These are phyloP conservation scores for Claviceps maximensis DNA, from an alignment of 2,329 filamentous ascomycete genomes.

Conservation along the genomic window DNA sequence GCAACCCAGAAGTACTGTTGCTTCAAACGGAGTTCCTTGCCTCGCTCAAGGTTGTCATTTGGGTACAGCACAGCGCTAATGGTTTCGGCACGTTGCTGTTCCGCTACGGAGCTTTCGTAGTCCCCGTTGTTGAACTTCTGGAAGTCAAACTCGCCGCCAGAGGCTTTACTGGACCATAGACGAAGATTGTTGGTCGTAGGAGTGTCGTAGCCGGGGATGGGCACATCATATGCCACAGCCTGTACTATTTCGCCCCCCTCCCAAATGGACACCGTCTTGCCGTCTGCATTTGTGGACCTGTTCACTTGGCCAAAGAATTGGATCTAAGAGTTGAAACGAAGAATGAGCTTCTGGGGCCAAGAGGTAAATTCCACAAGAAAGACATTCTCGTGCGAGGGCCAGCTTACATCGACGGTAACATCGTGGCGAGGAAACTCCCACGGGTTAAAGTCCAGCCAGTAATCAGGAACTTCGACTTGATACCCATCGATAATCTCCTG, in stretches of 20 bases:
- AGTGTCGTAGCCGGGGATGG: constrained; percentile 82
- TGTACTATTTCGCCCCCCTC: constrained; percentile 87
- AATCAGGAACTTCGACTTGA: constrained; percentile 95
- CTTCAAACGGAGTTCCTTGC: constrained; percentile 94
- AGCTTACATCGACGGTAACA: constrained; percentile 68
- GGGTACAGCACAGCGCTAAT: constrained; percentile 96
- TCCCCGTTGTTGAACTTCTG: constrained; percentile 98
- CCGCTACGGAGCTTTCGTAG: constrained; percentile 95
- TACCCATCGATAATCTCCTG: constrained; percentile 98
- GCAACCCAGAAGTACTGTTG: constrained; percentile 99
- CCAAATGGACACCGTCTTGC: constrained; percentile 66
- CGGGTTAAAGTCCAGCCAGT: constrained; percentile 98
- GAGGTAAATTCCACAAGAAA: background rate
- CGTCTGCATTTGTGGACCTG: constrained; percentile 61
- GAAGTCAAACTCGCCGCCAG: constrained; percentile 96
- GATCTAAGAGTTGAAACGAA: constrained; percentile 34
- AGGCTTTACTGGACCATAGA: constrained; percentile 94
- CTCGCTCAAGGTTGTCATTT: constrained; percentile 91
- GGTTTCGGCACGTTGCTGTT: constrained; percentile 96
- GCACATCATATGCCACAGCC: constrained; percentile 86
- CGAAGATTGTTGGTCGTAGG: constrained; percentile 90
- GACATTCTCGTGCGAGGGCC: background rate
- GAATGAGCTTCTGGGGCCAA: background rate
- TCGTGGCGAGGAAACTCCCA: constrained; percentile 98
- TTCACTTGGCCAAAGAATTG: constrained; percentile 86